phyloP scores from a whole-genome alignment of 495 filamentous ascomycete species.

The Neurospora sp. region DNA sequence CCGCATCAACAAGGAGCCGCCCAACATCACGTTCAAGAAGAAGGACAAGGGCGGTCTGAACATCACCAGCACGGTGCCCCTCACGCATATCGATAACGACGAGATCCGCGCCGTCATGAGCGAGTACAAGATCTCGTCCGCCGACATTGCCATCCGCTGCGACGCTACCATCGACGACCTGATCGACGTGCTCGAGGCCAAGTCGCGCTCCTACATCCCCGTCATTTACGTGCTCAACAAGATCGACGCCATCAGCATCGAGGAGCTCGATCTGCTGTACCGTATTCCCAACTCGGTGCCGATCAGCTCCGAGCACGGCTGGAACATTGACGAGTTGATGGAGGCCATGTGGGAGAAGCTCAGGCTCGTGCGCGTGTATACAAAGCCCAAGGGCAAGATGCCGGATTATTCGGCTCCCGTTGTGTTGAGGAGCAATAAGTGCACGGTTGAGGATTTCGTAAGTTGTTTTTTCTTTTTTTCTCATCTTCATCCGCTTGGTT shows the following conservation, averaged over 20 bases:
- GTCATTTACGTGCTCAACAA: constrained; percentile 99
- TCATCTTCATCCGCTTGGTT: constrained; percentile 6
- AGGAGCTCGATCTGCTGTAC: constrained; percentile 92
- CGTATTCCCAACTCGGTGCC: constrained; percentile 93
- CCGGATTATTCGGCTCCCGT: constrained; percentile 91
- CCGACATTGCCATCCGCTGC: constrained; percentile 95
- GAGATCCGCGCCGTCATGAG: constrained; percentile 97
- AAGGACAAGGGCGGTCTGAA: constrained; percentile 97
- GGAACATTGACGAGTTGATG: constrained; percentile 95
- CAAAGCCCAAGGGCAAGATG: constrained; percentile 91
- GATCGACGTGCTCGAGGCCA: constrained; percentile 93
- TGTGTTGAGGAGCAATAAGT: constrained; percentile 69
- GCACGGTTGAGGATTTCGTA: constrained; percentile 96
- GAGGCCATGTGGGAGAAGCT: constrained; percentile 99
- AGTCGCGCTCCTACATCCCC: constrained; percentile 90
- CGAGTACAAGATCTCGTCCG: constrained; percentile 94
- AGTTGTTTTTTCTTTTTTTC: constrained; percentile 27
- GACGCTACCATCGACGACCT: constrained; percentile 79
- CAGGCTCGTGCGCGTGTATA: constrained; percentile 84
- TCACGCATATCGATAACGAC: constrained; percentile 87
- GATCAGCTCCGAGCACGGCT: constrained; percentile 95
- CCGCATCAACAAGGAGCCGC: constrained; percentile 91
- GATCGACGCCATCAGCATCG: constrained; percentile 95
- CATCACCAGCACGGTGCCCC: constrained; percentile 83
- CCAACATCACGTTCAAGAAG: constrained; percentile 97